Conservation (phyloP, 1,284 basidiomycete genomes). For the Ceratobasidium sp. region DNA sequence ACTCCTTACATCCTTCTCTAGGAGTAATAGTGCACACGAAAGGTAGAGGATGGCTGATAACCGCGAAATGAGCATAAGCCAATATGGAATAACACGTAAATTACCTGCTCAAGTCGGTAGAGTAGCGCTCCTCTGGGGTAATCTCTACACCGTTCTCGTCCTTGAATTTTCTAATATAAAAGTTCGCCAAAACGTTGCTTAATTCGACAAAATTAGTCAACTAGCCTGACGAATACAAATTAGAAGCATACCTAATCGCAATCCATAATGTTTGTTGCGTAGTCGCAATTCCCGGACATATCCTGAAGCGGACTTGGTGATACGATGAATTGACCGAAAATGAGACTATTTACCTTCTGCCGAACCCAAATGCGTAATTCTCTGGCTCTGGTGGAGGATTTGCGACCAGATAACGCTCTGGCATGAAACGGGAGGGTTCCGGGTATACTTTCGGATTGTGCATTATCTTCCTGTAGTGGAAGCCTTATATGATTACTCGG, state of each 20-base stretch:
- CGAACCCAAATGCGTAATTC: constrained; percentile 14
- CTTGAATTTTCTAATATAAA: background rate
- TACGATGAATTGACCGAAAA: background rate
- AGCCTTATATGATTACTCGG: background rate
- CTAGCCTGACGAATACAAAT: background rate
- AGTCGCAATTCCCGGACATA: constrained; percentile 1
- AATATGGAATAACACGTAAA: background rate
- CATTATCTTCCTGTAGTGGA: constrained; percentile 58
- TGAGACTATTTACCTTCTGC: background rate
- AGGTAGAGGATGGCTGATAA: constrained; percentile 2
- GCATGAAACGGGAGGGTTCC: constrained; percentile 84
- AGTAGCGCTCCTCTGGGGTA: constrained; percentile 21
- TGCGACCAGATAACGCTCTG: constrained; percentile 88
- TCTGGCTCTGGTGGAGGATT: constrained; percentile 18
- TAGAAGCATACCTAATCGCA: background rate
- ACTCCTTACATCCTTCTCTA: constrained; percentile 9
- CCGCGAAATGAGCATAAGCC: no score
- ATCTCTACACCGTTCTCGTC: constrained; percentile 27
- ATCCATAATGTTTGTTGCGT: constrained; percentile 9
- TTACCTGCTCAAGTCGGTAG: constrained; percentile 16
- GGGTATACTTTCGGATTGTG: constrained; percentile 92
- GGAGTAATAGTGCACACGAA: background rate
- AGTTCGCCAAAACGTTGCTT: constrained; percentile 15
- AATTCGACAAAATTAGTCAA: background rate
- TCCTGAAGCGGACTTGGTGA: background rate